These are phyloP conservation scores for Cytospora paraplurivora DNA, from an alignment of 2,329 filamentous ascomycete species.

Conservation along the genomic window DNA sequence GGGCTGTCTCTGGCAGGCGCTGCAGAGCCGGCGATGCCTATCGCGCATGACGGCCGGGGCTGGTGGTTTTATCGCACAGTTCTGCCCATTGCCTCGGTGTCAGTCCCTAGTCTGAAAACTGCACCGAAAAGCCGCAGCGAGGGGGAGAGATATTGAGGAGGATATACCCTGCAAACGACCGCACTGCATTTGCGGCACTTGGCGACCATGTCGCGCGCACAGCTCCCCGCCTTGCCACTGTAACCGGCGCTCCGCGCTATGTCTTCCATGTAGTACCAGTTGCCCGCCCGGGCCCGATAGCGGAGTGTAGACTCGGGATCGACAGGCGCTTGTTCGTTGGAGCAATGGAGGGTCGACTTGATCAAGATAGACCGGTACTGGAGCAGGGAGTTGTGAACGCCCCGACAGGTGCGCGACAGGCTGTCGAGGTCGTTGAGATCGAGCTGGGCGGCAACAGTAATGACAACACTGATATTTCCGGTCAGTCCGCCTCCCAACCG, in stretches of 20 bases:
- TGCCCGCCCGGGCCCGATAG: slow-evolving; percentile 58
- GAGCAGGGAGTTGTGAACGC: slow-evolving; percentile 75
- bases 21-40: slow-evolving; percentile 80
- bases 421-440: slow-evolving; percentile 87
- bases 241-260: slow-evolving; percentile 48
- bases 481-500: slow-evolving; percentile 28
- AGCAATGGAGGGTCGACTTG: slow-evolving; percentile 75
- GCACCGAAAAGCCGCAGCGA: slow-evolving; percentile 25
- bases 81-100: slow-evolving; percentile 56
- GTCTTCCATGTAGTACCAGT: slow-evolving; percentile 63
- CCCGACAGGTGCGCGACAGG: slow-evolving; percentile 78
- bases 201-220: slow-evolving; percentile 84
- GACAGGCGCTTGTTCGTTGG: slow-evolving; percentile 64
- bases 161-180: slow-evolving; percentile 76
- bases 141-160: neutral
- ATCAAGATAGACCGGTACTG: slow-evolving; percentile 77
- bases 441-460: slow-evolving; percentile 72
- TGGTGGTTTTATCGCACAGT: slow-evolving; percentile 85
- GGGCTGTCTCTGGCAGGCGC: slow-evolving; percentile 71
- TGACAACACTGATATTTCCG: slow-evolving; percentile 64
- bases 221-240: slow-evolving; percentile 72
- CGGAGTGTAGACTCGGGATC: slow-evolving; percentile 59
- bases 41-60: slow-evolving; percentile 66
- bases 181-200: slow-evolving; percentile 77
- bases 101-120: slow-evolving; percentile 21